These are phyloP conservation scores for Starmerella powellii DNA, from an alignment of 805 yeast species.

Conservation along the genomic window DNA sequence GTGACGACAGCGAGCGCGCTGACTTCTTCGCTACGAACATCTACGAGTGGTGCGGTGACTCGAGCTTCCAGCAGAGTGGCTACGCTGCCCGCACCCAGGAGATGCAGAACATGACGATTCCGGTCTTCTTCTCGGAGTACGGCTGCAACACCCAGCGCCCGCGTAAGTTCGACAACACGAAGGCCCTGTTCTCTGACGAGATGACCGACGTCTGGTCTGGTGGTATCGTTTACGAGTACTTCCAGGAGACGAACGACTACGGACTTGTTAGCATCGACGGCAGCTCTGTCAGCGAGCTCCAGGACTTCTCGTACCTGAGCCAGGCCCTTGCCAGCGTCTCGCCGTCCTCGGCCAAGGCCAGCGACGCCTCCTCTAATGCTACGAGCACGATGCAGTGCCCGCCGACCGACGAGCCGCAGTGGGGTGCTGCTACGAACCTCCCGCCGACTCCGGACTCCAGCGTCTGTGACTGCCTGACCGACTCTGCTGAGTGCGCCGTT, in stretches of 20 bases:
- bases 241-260: slow-evolving; percentile 69
- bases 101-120: slow-evolving; percentile 60
- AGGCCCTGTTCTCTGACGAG: slow-evolving; percentile 47
- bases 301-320: slow-evolving; percentile 47
- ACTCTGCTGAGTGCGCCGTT: slow-evolving; percentile 49
- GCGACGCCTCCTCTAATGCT: slow-evolving; percentile 32
- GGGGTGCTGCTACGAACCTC: slow-evolving; percentile 55
- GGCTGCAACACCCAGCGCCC: slow-evolving; percentile 72
- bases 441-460: slow-evolving; percentile 68
- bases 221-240: slow-evolving; percentile 86
- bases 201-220: slow-evolving; percentile 93
- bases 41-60: slow-evolving; percentile 78
- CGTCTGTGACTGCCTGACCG: slow-evolving; percentile 51
- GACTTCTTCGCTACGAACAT: slow-evolving; percentile 78
- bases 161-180: slow-evolving; percentile 65
- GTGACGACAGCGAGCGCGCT: slow-evolving; percentile 41
- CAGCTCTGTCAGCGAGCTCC: slow-evolving; percentile 43
- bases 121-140: slow-evolving; percentile 76
- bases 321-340: slow-evolving; percentile 41
- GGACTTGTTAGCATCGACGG: slow-evolving; percentile 57
- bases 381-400: slow-evolving; percentile 38
- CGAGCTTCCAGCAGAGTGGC: slow-evolving; percentile 51
- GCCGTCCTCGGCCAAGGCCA: slow-evolving; percentile 38
- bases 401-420: slow-evolving; percentile 36
- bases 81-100: slow-evolving; percentile 60